Conservation (phyloP, 768 basidiomycete genomes). For the Lactifluus echinatus region DNA sequence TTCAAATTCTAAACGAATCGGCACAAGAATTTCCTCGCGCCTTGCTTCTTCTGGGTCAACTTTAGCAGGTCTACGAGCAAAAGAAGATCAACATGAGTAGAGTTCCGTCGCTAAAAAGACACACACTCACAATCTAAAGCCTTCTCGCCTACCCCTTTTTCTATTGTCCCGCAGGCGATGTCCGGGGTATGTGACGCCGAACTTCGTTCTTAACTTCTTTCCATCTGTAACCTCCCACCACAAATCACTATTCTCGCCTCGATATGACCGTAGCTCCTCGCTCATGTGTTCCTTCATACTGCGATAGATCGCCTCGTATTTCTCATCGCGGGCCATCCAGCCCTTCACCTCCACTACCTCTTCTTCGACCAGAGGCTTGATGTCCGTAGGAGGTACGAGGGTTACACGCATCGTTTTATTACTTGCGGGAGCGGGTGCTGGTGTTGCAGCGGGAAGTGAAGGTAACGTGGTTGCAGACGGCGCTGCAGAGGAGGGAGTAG, state of each 20-base stretch:
- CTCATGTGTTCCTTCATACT: conserved; percentile 44
- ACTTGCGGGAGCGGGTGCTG: conserved; percentile 40
- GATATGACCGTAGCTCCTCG: conserved; percentile 39
- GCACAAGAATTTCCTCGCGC: conserved; percentile 76
- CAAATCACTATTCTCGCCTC: conserved; percentile 35
- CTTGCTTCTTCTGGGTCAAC: conserved; percentile 47
- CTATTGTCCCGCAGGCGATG: conserved; percentile 36
- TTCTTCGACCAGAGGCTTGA: conserved; percentile 36
- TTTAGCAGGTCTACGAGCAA: conserved; percentile 46
- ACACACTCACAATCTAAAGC: conserved; percentile 73
- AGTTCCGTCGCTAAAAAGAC: neutral
- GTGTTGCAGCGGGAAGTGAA: conserved; percentile 35
- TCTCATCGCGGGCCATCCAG: conserved; percentile 60
- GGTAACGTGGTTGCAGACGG: conserved; percentile 23
- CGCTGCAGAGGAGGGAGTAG: conserved; percentile 21
- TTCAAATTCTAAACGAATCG: conserved; percentile 94
- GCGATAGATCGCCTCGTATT: conserved; percentile 42
- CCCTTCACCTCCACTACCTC: conserved; percentile 46
- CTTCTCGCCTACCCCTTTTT: conserved; percentile 54
- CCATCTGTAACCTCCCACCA: conserved; percentile 62
- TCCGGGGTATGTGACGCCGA: conserved; percentile 49
- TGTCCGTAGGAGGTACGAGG: conserved; percentile 49
- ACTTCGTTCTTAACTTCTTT: conserved; percentile 33
- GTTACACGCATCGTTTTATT: conserved; percentile 51
- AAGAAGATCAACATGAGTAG: neutral